phyloP scores from a whole-genome alignment of 2,329 filamentous ascomycete species.

The Pezicula carpinea region DNA sequence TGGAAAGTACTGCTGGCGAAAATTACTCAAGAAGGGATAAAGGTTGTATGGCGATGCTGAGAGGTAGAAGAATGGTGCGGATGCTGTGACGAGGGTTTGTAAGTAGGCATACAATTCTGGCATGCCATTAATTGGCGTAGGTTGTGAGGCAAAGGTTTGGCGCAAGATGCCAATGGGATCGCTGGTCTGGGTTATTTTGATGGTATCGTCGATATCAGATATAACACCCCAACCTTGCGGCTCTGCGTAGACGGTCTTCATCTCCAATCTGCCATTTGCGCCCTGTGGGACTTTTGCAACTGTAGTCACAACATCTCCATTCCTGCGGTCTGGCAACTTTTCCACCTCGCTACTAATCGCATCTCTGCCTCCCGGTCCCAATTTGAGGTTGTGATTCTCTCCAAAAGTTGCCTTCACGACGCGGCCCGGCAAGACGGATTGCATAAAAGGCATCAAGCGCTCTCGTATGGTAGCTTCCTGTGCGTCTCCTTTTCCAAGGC shows the following conservation, averaged over 20 bases:
- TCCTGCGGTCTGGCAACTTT: slow-evolving; percentile 40
- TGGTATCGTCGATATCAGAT: slow-evolving; percentile 86
- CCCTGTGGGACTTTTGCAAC: slow-evolving; percentile 46
- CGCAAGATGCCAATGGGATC: slow-evolving; percentile 75
- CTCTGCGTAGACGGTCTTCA: slow-evolving; percentile 70
- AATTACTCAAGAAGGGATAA: slow-evolving; percentile 77
- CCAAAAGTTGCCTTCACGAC: slow-evolving; percentile 61
- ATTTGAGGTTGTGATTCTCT: slow-evolving; percentile 37
- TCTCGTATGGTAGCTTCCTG: slow-evolving; percentile 57
- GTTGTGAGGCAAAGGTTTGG: slow-evolving; percentile 76
- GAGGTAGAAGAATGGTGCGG: slow-evolving; percentile 85
- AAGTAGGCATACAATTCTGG: slow-evolving; percentile 74
- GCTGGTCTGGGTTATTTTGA: slow-evolving; percentile 83
- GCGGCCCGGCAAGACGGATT: slow-evolving; percentile 67
- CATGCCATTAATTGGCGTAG: slow-evolving; percentile 73
- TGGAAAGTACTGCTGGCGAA: slow-evolving; percentile 67
- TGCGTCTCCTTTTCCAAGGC: slow-evolving; percentile 54
- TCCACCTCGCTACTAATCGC: slow-evolving; percentile 66
- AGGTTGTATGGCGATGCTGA: slow-evolving; percentile 93
- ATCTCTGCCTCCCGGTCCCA: slow-evolving; percentile 68
- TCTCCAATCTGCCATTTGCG: slow-evolving; percentile 50
- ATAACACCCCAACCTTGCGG: slow-evolving; percentile 80
- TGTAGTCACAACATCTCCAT: slow-evolving; percentile 43
- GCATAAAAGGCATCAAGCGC: slow-evolving; percentile 72
- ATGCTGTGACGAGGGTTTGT: slow-evolving; percentile 43